These are phyloP conservation scores for Porpolomopsis calyptriformis DNA, from an alignment of 768 basidiomycete species.

Conservation along the genomic window DNA sequence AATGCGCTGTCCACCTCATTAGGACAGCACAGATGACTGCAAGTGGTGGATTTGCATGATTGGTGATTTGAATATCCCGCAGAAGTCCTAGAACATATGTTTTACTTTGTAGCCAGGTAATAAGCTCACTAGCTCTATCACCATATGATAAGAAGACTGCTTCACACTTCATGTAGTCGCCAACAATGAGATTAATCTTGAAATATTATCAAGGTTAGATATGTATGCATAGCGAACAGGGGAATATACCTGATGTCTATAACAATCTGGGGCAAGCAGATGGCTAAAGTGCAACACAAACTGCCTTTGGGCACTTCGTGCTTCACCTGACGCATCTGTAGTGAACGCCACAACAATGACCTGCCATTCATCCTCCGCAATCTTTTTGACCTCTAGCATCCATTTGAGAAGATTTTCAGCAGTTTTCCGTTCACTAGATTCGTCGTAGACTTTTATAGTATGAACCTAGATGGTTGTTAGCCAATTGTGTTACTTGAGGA, in stretches of 20 bases:
- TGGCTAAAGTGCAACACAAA: constrained; percentile 13
- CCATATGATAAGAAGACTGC: constrained; percentile 15
- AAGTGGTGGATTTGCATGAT: constrained; percentile 4
- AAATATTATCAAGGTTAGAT: too few species aligned
- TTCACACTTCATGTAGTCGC: constrained; percentile 26
- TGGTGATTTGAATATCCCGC: constrained; percentile 13
- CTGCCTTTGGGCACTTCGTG: constrained; percentile 15
- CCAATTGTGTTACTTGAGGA: background rate
- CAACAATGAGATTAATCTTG: constrained; percentile 31
- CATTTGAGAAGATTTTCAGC: constrained; percentile 20
- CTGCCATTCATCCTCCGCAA: constrained; percentile 17
- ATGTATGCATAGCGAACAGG: too few species aligned
- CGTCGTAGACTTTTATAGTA: constrained; percentile 22
- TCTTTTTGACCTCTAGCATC: constrained; percentile 10
- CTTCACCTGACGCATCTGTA: constrained; percentile 28
- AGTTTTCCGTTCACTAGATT: constrained; percentile 21
- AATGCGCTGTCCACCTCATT: constrained; percentile 28
- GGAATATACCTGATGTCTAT: constrained; percentile 26
- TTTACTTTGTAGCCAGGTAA: constrained; percentile 30
- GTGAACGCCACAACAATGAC: constrained; percentile 17
- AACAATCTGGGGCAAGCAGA: constrained; percentile 25
- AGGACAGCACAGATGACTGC: constrained; percentile 25
- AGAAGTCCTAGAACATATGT: constrained; percentile 23
- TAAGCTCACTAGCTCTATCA: constrained; percentile 24
- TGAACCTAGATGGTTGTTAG: constrained; percentile 14